These are phyloP conservation scores for Colletotrichum lentis DNA, from an alignment of 2,329 filamentous ascomycete genomes.

Conservation along the genomic window DNA sequence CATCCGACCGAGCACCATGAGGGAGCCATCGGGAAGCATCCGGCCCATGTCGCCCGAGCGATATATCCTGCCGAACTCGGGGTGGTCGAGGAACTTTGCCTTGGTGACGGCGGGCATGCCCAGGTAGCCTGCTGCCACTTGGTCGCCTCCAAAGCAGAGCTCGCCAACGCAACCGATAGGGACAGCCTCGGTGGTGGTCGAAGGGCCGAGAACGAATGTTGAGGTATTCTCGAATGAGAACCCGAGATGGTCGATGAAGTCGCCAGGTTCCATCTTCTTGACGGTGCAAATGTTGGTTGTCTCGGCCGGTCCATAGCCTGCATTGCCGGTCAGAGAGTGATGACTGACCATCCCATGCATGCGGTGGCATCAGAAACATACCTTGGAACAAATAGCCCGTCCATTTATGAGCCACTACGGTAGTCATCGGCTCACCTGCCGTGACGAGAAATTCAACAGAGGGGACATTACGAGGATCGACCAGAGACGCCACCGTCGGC, in stretches of 20 bases:
- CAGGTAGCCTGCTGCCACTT: conserved; percentile 80
- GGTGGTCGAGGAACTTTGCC: conserved; percentile 74
- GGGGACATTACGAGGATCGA: conserved; percentile 74
- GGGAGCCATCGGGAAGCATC: conserved; percentile 77
- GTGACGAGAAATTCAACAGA: conserved; percentile 79
- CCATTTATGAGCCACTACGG: conserved; percentile 76
- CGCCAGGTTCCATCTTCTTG: conserved; percentile 64
- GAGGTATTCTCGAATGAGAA: conserved; percentile 79
- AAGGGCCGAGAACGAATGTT: conserved; percentile 65
- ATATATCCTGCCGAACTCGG: conserved; percentile 76
- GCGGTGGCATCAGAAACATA: conserved; percentile 34
- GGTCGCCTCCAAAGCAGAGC: conserved; percentile 85
- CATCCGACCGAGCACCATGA: conserved; percentile 75
- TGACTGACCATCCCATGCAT: background rate
- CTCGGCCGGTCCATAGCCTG: conserved; percentile 81
- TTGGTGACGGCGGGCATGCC: conserved; percentile 68
- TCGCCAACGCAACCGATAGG: conserved; percentile 81
- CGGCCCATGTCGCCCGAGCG: conserved; percentile 84
- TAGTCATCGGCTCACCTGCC: conserved; percentile 81
- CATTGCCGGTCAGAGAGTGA: background rate
- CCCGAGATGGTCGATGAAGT: conserved; percentile 80
- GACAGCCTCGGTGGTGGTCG: conserved; percentile 57
- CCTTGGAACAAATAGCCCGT: conserved; percentile 75
- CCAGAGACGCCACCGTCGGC: conserved; percentile 81
- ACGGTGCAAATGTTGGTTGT: conserved; percentile 89